A percentile compares a stretch with the other conserved stretches of the same genome.
Conservation (phyloP, 2,329 filamentous ascomycete species). For the Monilinia polystroma region DNA sequence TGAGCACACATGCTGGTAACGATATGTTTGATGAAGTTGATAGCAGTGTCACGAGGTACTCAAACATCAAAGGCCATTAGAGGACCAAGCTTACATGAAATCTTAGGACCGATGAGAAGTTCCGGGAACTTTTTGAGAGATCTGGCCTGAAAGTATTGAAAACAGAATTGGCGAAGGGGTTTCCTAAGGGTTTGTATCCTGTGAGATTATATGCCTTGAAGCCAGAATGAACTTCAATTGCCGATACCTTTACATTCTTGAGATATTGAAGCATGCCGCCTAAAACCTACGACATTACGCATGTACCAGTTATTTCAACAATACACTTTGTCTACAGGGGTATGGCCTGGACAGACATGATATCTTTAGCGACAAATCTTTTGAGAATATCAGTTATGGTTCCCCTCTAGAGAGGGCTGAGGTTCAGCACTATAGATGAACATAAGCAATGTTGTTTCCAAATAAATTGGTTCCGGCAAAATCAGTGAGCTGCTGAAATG, state of each 20-base stretch:
- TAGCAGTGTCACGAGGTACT: conserved; percentile 69
- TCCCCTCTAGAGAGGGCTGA: not conserved
- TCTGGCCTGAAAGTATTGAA: conserved; percentile 68
- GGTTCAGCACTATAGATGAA: too few species aligned
- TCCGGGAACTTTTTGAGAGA: conserved; percentile 64
- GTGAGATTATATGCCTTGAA: conserved; percentile 74
- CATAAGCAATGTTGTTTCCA: not conserved
- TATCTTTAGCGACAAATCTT: not conserved
- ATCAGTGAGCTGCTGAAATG: not conserved
- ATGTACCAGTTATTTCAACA: not conserved
- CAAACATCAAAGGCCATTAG: not conserved
- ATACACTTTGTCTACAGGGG: not conserved
- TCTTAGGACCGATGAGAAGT: conserved; percentile 67
- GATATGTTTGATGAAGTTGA: conserved; percentile 77
- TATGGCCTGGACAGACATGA: not conserved
- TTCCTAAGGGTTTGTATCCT: conserved; percentile 62
- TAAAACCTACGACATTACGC: not conserved
- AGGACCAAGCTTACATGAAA: not conserved
- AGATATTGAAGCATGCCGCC: not conserved
- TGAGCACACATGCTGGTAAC: conserved; percentile 48
- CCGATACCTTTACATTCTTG: not conserved
- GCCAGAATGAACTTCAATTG: conserved; percentile 6
- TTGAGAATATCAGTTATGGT: not conserved
- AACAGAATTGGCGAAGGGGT: conserved; percentile 70
- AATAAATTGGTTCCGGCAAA: not conserved